Evolutionary conservation across 768 basidiomycete genomes (phyloP).

Genomic region (Tylopilus felleus): DNA sequence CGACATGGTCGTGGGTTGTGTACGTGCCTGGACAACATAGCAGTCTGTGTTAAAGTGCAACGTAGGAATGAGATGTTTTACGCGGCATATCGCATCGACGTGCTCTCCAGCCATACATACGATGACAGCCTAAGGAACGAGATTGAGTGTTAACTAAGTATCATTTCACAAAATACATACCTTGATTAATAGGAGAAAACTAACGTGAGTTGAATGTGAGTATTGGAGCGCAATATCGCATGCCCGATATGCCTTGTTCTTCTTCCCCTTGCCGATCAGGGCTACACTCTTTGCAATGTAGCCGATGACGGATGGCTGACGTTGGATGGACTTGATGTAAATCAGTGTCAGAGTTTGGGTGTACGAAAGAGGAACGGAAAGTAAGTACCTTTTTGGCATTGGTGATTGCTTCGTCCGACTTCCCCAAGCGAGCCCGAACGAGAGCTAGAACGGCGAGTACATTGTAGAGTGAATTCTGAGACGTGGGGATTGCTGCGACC

Average conservation of each 20-base stretch:
- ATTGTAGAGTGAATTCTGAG: neutral
- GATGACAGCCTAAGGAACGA: neutral
- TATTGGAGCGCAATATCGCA: slow-evolving; percentile 3
- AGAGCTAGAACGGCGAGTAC: neutral
- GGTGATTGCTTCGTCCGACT: neutral
- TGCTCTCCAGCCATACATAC: neutral
- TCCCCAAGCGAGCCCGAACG: neutral
- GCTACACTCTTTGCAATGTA: neutral
- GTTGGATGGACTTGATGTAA: neutral
- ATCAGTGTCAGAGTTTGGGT: neutral
- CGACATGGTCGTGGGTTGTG: neutral
- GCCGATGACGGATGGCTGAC: neutral
- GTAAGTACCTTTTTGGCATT: slow-evolving; percentile 3
- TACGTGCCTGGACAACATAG: neutral
- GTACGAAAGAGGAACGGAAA: no score
- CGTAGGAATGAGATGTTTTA: neutral
- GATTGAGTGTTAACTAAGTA: no score
- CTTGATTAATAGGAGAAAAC: slow-evolving; percentile 3
- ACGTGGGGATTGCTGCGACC: neutral
- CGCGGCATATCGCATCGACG: neutral
- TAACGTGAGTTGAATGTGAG: neutral
- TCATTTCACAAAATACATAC: no score
- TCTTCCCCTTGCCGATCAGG: neutral
- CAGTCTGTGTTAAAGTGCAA: neutral
- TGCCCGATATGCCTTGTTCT: neutral